Base-by-base conservation (phyloP, 345 rosid species). In the Jatropha curcas region DNA sequence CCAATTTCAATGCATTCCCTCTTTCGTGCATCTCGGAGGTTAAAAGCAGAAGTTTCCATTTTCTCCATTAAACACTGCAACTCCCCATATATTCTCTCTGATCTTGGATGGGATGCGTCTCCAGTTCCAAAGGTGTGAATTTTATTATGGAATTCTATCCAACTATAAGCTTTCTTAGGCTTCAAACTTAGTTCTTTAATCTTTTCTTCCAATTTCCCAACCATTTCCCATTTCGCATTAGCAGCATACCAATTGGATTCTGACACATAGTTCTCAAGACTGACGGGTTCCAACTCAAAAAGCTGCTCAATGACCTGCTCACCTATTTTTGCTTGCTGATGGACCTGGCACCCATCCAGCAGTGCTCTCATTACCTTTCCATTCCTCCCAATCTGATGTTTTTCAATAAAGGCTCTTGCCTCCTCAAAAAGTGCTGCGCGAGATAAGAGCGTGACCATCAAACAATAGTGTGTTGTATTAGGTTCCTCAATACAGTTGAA, bases 81-180 rank as follows among this genome's bases (percentile, higher is more conserved):
- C 71, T 85, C 80, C 82, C 79, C 48, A 58, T 81, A 81, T 73
- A 88, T 79, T 62, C 73, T 57, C 79, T 77, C 84, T 2, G 86
- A 84, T 64, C 85, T 82, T 13, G 89, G 91, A 70, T 86, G 89
- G 25, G 84, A 84, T 19, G 81, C 77, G 60, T 88, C 88, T 25
- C 85, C 86, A 9, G 88, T 88, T 20, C 86, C 86, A 45, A 88
- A 88, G 19, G 75, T 80, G 65, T 84, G 91, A 65, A 88, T 86
- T 71, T 84, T 85, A 34, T 86, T 84, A 51, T 64, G 76, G 60
- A 77, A 74, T 79, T 88, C 89, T 73, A 88, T 83, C 89, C 91
- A 87, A 72, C 88, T 84, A 56, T 75, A 77, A 28, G 85, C 86
- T 59, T 72, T 82, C 52, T 71, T 79, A 63, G 87, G 76, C 71